phyloP scores from a whole-genome alignment of 805 yeast species.

The Alloascoidea hylecoeti region DNA sequence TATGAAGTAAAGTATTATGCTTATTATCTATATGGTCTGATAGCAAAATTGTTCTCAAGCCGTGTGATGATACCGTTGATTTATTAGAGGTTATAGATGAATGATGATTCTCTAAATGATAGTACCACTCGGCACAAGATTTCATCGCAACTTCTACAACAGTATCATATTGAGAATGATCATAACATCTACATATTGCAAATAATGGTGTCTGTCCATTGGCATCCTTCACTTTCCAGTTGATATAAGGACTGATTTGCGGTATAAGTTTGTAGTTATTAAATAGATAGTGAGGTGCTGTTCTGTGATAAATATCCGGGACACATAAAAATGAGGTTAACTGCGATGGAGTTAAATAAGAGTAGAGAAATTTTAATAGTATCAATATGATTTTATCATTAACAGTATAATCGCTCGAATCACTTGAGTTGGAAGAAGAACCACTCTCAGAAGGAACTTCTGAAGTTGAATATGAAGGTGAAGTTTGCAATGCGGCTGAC shows the following conservation, averaged over 20 bases:
- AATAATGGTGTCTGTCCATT: conserved; percentile 70
- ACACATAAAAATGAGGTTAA: no score
- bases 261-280: conserved; percentile 37
- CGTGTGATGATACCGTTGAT: background rate
- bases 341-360: no score
- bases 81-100: no score
- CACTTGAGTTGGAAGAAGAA: conserved; percentile 25
- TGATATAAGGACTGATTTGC: conserved; percentile 38
- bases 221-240: conserved; percentile 57
- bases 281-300: conserved; percentile 62
- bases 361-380: conserved; percentile 21
- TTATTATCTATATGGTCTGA: conserved; percentile 52
- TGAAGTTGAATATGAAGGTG: conserved; percentile 31
- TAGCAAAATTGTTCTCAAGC: conserved; percentile 14
- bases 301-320: conserved; percentile 45
- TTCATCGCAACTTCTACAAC: conserved; percentile 32
- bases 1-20: conserved; percentile 70
- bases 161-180: conserved; percentile 44
- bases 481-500: conserved; percentile 44
- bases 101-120: conserved; percentile 11
- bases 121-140: conserved; percentile 29
- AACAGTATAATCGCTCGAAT: no score
- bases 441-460: conserved; percentile 27
- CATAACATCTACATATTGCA: conserved; percentile 67
- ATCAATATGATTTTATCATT: conserved; percentile 35